Base-by-base conservation (phyloP, 75 land plant species). In the Selaginella tamariscina region DNA sequence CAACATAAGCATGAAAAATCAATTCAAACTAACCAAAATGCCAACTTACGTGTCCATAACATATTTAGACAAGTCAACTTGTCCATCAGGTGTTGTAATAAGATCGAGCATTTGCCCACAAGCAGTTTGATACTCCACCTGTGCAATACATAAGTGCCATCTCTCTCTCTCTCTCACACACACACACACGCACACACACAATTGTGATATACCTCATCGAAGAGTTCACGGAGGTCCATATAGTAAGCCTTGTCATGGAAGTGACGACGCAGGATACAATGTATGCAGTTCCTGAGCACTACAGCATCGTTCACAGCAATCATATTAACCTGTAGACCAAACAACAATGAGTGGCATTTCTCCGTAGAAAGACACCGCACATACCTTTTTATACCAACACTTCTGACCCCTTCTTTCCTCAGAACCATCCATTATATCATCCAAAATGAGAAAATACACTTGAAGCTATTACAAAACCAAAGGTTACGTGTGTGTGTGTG, bases 61-160 rank as follows among this genome's bases (percentile, higher is more conserved):
- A 64, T 94, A 94, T 71, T 94, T 94, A 8, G 86, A 77, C 27
- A 94, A 80, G 73, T 90, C 96, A 44, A 83, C 80, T 69, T 85
- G 87, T 78, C 98, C 98, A 75, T 81, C 87, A 71, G 86, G 78
- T 9, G 96, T 90, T 32, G 96, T 89, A 30, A 90, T 94, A 68
- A 94, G 65, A 84, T 94, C 98, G 57, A 94, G 77, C 96, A 87
- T 85, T 73, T 94, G 98, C 33, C 98, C 98, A 65, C 74, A 78
- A n/a, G 92, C 84, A 73, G 98, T 94, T 69, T 90, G 96, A 68
- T 85, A 94, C 71, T 94, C 98, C 54, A 94, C 89, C 98, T 94
- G 65, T 54, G 24, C 39, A 1, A 27, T 23, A 73, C 13, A 68
- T 28, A 49, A 27, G 33, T 32, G 20, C 28, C 39, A 66, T 49